phyloP scores from a whole-genome alignment of 176 grass and related monocot genomes.

The Juncus inflexus region DNA sequence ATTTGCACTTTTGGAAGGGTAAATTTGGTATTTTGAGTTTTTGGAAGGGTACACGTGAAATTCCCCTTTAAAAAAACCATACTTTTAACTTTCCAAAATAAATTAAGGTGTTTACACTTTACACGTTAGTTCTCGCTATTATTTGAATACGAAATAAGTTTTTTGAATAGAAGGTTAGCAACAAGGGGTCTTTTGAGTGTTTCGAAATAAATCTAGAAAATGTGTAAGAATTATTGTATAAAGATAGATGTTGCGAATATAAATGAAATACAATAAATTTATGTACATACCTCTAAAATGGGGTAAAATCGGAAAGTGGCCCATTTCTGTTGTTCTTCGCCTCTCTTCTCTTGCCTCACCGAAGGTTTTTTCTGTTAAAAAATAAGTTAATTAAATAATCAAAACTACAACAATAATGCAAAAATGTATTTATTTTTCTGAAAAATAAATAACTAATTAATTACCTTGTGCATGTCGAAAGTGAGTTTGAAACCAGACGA shows the following conservation, averaged over 20 bases:
- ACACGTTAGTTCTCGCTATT: too few species aligned
- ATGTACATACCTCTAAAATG: slow-evolving; percentile 57
- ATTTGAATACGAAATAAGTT: too few species aligned
- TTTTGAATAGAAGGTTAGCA: too few species aligned
- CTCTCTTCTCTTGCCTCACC: slow-evolving; percentile 56
- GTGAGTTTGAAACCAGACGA: slow-evolving; percentile 61
- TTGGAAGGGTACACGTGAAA: too few species aligned
- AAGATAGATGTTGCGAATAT: not conserved
- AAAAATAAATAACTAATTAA: not conserved
- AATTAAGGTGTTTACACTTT: too few species aligned
- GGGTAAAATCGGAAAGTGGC: slow-evolving; percentile 78
- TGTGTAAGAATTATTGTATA: not conserved
- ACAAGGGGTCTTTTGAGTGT: too few species aligned
- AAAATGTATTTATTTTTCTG: not conserved
- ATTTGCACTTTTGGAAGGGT: too few species aligned
- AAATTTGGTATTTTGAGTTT: too few species aligned
- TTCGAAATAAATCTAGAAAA: too few species aligned
- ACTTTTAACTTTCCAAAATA: too few species aligned
- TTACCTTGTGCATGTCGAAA: slow-evolving; percentile 77
- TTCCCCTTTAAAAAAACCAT: too few species aligned
- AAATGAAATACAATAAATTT: slow-evolving; percentile 11
- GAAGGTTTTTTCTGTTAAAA: slow-evolving; percentile 58
- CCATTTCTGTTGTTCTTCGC: slow-evolving; percentile 58
- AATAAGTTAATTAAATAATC: not conserved
- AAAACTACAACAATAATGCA: slow-evolving; percentile 4